phyloP scores from a whole-genome alignment of 306 rosid species.

The Elaeagnus macrophylla region DNA sequence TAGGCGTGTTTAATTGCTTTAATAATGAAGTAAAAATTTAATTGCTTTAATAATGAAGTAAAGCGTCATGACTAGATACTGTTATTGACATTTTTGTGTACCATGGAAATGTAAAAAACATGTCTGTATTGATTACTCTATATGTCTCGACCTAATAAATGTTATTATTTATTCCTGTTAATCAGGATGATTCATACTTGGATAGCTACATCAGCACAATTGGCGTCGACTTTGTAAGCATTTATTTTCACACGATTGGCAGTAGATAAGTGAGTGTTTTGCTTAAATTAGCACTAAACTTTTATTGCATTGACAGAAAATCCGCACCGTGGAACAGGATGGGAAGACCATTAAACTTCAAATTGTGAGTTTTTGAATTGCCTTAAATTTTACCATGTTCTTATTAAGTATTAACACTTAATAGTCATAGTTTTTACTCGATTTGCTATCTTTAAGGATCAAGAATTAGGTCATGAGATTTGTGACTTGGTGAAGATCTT shows the following conservation, averaged over 20 bases:
- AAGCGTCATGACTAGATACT: too few species aligned
- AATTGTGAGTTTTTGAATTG: constrained; percentile 45
- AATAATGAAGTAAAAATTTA: background rate
- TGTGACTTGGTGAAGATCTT: too few species aligned
- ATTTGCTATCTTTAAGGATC: too few species aligned
- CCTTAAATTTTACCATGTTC: constrained; percentile 6
- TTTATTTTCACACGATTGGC: constrained; percentile 6
- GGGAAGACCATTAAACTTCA: constrained; percentile 93
- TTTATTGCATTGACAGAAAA: constrained; percentile 51
- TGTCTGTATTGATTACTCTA: background rate
- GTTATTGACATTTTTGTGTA: too few species aligned
- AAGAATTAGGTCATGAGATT: too few species aligned
- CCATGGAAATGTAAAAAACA: too few species aligned
- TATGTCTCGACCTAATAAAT: constrained; percentile 4
- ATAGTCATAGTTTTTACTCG: too few species aligned
- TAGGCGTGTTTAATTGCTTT: background rate
- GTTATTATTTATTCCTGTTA: constrained; percentile 15
- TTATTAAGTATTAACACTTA: background rate
- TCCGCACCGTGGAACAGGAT: constrained; percentile 89
- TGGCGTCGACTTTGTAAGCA: constrained; percentile 97
- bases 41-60: too few species aligned
- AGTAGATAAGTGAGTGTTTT: constrained; percentile 4
- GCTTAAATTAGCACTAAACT: constrained; percentile 13
- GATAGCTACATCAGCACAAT: constrained; percentile 99
- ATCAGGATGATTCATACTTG: constrained; percentile 94